Conservation (phyloP, 2,329 filamentous ascomycete genomes). For the Apiospora koreana region DNA sequence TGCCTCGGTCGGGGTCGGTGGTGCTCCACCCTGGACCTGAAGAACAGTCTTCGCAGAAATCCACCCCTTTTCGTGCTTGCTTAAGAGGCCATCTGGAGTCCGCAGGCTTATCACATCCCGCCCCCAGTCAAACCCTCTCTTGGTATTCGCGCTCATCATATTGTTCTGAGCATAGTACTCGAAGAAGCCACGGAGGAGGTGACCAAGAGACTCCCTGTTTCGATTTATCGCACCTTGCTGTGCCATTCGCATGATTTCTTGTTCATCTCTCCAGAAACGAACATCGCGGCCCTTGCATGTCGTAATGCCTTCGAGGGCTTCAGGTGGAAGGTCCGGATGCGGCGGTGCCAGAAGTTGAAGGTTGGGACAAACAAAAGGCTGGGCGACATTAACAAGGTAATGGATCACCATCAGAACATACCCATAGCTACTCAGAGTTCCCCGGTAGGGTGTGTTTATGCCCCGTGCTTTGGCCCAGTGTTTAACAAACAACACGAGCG, state of each 20-base stretch:
- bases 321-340: conserved; percentile 38
- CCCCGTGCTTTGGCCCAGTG: conserved; percentile 84
- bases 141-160: conserved; percentile 49
- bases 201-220: conserved; percentile 70
- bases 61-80: conserved; percentile 83
- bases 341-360: conserved; percentile 61
- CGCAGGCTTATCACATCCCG: conserved; percentile 78
- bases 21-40: conserved; percentile 45
- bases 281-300: conserved; percentile 68
- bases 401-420: conserved; percentile 93
- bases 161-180: conserved; percentile 75
- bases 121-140: conserved; percentile 76
- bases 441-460: conserved; percentile 85
- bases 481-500: conserved; percentile 84
- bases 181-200: conserved; percentile 80
- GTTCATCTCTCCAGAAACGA: conserved; percentile 76
- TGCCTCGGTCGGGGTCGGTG: conserved; percentile 23
- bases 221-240: conserved; percentile 59
- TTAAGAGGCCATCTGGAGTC: conserved; percentile 66
- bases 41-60: conserved; percentile 74
- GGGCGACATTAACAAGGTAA: conserved; percentile 80
- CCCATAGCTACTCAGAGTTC: conserved; percentile 85
- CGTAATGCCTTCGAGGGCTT: conserved; percentile 39
- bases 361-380: conserved; percentile 83
- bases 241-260: conserved; percentile 65